Evolutionary conservation across 495 filamentous ascomycete species (phyloP).

Genomic region (Pseudomonodictys pantanalensis): DNA sequence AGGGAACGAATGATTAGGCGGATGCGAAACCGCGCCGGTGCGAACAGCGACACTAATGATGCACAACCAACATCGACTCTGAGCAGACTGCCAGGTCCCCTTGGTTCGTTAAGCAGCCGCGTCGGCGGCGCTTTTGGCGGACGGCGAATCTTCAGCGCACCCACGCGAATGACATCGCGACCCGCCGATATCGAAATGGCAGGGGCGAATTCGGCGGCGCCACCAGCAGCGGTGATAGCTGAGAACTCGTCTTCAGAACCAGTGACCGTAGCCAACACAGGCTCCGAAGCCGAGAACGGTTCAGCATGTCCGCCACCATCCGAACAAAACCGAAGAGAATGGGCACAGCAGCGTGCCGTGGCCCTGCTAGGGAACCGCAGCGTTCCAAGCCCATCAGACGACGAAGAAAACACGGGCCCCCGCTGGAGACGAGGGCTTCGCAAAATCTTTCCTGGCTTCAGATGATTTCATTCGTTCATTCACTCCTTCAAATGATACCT

Average conservation of each 20-base stretch:
- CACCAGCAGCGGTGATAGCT: not conserved
- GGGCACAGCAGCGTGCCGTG: conserved; percentile 40
- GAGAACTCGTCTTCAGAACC: not conserved
- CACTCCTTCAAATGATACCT: not conserved
- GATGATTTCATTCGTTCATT: not conserved
- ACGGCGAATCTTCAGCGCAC: conserved; percentile 19
- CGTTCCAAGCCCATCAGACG: conserved; percentile 12
- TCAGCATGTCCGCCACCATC: not conserved
- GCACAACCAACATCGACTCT: not conserved
- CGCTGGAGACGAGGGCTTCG: conserved; percentile 23
- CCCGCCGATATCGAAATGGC: conserved; percentile 31
- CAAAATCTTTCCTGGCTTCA: conserved; percentile 33
- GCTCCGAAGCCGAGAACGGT: not conserved
- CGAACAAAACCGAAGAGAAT: conserved; percentile 33
- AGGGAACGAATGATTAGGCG: conserved; percentile 54
- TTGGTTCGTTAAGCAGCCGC: conserved; percentile 13
- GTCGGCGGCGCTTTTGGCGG: conserved; percentile 11
- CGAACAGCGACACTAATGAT: not conserved
- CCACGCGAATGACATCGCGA: conserved; percentile 1
- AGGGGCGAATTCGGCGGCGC: not conserved
- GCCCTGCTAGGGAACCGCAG: conserved; percentile 32
- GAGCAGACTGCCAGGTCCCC: not conserved
- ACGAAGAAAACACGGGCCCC: conserved; percentile 6
- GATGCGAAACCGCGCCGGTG: conserved; percentile 17
- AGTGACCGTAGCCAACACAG: not conserved